A percentile compares a stretch with the other conserved stretches of the same genome.
phyloP scores from a whole-genome alignment of 75 land plant genomes.

The Selaginella tamariscina region DNA sequence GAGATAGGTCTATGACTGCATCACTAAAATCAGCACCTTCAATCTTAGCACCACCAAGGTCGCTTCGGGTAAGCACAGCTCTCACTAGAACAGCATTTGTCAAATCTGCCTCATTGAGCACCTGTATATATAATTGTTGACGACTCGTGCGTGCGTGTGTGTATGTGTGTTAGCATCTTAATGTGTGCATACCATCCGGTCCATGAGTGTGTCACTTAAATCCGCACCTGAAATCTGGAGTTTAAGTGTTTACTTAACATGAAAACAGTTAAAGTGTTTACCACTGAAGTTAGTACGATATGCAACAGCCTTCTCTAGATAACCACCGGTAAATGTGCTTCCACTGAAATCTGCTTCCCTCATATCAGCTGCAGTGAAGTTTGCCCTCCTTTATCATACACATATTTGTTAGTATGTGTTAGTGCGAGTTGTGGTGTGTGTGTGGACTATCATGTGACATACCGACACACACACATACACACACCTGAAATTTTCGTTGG shows the following conservation, averaged over 20 bases:
- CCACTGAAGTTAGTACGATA: slow-evolving; percentile 84
- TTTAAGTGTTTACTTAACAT: neutral
- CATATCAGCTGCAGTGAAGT: slow-evolving; percentile 98
- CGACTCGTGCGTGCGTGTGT: too few species aligned
- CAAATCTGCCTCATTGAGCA: slow-evolving; percentile 90
- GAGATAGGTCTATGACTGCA: slow-evolving; percentile 77
- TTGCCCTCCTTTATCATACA: slow-evolving; percentile 97
- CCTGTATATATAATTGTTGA: slow-evolving; percentile 31
- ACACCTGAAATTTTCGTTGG: slow-evolving; percentile 92
- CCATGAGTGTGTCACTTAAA: slow-evolving; percentile 97
- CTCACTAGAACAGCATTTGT: slow-evolving; percentile 92
- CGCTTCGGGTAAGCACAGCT: slow-evolving; percentile 94
- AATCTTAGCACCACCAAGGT: slow-evolving; percentile 80
- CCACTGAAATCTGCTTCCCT: slow-evolving; percentile 98
- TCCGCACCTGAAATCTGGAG: slow-evolving; percentile 65
- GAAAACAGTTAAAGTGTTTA: slow-evolving; percentile 15
- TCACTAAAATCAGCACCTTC: slow-evolving; percentile 98
- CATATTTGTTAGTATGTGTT: too few species aligned
- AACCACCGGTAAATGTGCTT: slow-evolving; percentile 91
- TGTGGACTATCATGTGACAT: too few species aligned
- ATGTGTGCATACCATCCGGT: slow-evolving; percentile 76
- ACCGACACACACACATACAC: too few species aligned
- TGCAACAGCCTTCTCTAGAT: slow-evolving; percentile 98
- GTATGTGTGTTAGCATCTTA: too few species aligned
- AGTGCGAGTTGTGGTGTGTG: too few species aligned